Evolutionary conservation across 495 filamentous ascomycete genomes (phyloP).

Genomic region (Cercophora sp.): DNA sequence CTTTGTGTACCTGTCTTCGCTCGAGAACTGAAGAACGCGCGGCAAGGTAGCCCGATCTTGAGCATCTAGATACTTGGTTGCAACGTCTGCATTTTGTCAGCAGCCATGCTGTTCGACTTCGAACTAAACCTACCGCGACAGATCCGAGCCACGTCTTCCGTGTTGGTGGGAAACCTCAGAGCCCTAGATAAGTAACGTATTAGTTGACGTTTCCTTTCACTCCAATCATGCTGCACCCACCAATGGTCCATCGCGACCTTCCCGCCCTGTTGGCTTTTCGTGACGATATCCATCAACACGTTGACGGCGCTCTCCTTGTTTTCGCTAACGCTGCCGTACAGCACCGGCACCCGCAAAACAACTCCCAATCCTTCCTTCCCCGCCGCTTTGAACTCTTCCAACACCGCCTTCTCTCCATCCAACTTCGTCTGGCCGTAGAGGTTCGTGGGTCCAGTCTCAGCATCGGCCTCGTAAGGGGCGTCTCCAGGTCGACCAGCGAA

Average conservation of each 20-base stretch:
- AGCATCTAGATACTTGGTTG: slow-evolving; percentile 58
- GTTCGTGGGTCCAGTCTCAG: slow-evolving; percentile 67
- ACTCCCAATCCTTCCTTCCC: slow-evolving; percentile 54
- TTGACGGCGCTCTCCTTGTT: slow-evolving; percentile 81
- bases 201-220: too few species aligned
- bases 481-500: slow-evolving; percentile 79
- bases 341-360: slow-evolving; percentile 78
- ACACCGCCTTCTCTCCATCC: slow-evolving; percentile 73
- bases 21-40: slow-evolving; percentile 77
- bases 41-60: slow-evolving; percentile 52
- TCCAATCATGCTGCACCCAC: too few species aligned
- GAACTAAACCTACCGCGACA: slow-evolving; percentile 43
- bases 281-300: slow-evolving; percentile 67
- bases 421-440: slow-evolving; percentile 86
- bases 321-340: slow-evolving; percentile 68
- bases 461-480: slow-evolving; percentile 72
- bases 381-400: slow-evolving; percentile 52
- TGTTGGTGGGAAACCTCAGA: slow-evolving; percentile 78
- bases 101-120: background rate
- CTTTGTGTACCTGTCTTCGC: slow-evolving; percentile 84
- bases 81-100: slow-evolving; percentile 44
- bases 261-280: slow-evolving; percentile 58
- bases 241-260: slow-evolving; percentile 83
- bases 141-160: slow-evolving; percentile 83
- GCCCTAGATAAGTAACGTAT: too few species aligned